These are phyloP conservation scores for Melampsora americana DNA, from an alignment of 1,284 basidiomycete genomes.

Conservation along the genomic window DNA sequence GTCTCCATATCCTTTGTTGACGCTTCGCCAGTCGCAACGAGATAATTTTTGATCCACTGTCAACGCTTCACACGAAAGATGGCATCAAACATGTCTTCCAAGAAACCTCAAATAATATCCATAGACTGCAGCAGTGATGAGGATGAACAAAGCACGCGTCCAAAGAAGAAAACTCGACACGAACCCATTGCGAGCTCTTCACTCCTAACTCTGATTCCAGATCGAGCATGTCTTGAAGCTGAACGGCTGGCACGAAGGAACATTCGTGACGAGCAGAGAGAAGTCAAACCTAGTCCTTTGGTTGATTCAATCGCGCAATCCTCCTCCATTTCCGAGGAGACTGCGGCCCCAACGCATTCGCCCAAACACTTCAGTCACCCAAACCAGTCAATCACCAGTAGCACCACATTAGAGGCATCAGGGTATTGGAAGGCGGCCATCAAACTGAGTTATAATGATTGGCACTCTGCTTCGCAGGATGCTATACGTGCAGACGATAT, in stretches of 20 bases:
- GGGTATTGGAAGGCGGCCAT: slow-evolving; percentile 34
- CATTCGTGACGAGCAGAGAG: not conserved
- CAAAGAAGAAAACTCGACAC: not conserved
- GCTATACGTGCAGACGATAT: slow-evolving; percentile 33
- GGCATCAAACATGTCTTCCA: not conserved
- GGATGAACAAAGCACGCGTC: not conserved
- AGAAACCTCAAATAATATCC: not conserved
- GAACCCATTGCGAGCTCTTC: not conserved
- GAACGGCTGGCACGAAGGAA: not conserved
- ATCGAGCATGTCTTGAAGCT: not conserved
- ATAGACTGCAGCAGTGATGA: not conserved
- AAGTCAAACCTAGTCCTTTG: not conserved
- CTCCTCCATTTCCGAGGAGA: not conserved
- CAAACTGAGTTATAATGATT: slow-evolving; percentile 22
- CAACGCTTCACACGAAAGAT: not conserved
- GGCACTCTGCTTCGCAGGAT: slow-evolving; percentile 14
- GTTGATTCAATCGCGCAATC: not conserved
- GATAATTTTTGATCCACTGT: too few species aligned
- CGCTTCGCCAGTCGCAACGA: too few species aligned
- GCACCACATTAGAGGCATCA: not conserved
- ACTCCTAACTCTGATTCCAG: not conserved
- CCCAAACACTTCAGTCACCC: not conserved
- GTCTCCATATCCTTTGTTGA: too few species aligned
- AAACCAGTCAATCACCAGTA: not conserved
- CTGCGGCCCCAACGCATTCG: not conserved